phyloP scores from a whole-genome alignment of 306 rosid genomes.

The Dryas drummondii region DNA sequence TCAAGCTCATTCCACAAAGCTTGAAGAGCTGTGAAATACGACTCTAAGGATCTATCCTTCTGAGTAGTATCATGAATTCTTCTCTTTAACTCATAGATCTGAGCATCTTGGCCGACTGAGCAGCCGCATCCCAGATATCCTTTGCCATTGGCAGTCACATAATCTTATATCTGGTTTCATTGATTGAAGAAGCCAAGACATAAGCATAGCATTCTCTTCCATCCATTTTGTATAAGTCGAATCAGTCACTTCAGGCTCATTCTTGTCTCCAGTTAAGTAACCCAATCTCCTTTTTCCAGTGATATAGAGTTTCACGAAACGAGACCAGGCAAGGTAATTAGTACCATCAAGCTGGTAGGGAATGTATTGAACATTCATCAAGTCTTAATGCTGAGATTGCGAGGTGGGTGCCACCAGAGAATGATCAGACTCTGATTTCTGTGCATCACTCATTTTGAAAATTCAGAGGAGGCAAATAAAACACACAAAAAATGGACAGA shows the following conservation, averaged over 20 bases:
- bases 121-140: not conserved
- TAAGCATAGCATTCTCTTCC: not conserved
- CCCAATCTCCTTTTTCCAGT: not conserved
- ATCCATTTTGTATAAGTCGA: not conserved
- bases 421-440: too few relatives aligned
- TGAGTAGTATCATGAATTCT: not conserved
- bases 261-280: not conserved
- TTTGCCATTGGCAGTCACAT: not conserved
- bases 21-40: not conserved
- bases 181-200: constrained; percentile 13
- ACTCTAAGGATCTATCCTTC: not conserved
- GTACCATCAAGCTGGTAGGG: not conserved
- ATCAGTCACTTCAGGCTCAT: not conserved
- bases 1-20: not conserved
- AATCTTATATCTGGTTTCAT: not conserved
- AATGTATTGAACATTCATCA: too few relatives aligned
- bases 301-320: not conserved
- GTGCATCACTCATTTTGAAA: too few relatives aligned
- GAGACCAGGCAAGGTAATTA: constrained; percentile 1
- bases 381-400: too few relatives aligned
- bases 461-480: too few relatives aligned
- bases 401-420: too few relatives aligned
- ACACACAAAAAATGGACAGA: too few relatives aligned
- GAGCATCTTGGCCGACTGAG: not conserved
- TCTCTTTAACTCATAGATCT: not conserved